A percentile compares a stretch with the other conserved stretches of the same genome.
Evolutionary conservation across 495 filamentous ascomycete genomes (phyloP).

Genomic region (Penicillium manginii): DNA sequence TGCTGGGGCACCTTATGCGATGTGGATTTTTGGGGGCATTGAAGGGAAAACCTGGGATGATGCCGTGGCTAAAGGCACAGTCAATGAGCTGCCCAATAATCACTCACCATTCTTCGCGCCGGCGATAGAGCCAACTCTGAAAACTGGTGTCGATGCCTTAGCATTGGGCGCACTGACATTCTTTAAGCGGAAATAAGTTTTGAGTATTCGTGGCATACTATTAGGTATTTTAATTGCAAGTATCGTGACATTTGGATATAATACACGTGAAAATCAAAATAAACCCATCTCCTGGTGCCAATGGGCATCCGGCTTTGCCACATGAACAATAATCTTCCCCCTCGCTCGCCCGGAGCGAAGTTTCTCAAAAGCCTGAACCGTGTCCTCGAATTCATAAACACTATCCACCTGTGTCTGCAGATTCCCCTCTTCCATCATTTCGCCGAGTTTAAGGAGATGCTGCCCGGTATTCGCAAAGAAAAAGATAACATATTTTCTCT

Average conservation of each 20-base stretch:
- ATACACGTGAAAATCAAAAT: background rate
- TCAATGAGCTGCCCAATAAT: constrained; percentile 53
- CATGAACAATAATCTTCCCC: constrained; percentile 72
- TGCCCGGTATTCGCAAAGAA: constrained; percentile 42
- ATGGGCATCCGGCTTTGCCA: constrained; percentile 34
- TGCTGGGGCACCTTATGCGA: constrained; percentile 53
- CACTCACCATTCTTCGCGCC: constrained; percentile 66
- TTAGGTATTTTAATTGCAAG: constrained; percentile 1
- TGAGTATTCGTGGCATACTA: no score
- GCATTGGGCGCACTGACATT: constrained; percentile 56
- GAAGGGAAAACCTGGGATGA: constrained; percentile 51
- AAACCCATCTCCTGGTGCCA: constrained; percentile 1
- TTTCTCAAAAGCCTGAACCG: constrained; percentile 63
- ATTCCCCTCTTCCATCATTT: constrained; percentile 64
- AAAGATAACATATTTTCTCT: constrained; percentile 55
- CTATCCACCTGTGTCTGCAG: constrained; percentile 64
- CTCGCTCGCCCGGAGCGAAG: constrained; percentile 63
- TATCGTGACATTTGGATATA: background rate
- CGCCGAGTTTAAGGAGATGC: constrained; percentile 57
- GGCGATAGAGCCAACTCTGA: constrained; percentile 62
- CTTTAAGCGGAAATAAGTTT: constrained; percentile 25
- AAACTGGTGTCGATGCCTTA: constrained; percentile 58
- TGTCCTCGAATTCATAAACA: constrained; percentile 63
- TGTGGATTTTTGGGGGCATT: constrained; percentile 61
- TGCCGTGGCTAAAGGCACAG: constrained; percentile 45